Evolutionary conservation across 1,139 yeast species (phyloP).

Genomic region (Taphrina deformans): DNA sequence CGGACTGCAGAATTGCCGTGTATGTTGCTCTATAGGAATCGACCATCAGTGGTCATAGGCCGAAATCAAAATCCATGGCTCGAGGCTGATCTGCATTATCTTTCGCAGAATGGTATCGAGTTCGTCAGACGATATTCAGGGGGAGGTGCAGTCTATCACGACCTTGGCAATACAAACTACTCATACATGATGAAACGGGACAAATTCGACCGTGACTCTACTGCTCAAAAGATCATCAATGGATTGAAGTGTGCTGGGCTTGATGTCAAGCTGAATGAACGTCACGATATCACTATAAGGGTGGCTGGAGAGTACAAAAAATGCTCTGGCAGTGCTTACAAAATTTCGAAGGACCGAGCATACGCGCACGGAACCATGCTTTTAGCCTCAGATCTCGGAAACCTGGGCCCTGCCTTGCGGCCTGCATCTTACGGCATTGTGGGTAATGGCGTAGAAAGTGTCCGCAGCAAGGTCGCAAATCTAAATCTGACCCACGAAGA

Average conservation of each 20-base stretch:
- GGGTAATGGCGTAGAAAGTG: slow-evolving; percentile 71
- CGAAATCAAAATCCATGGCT: slow-evolving; percentile 95
- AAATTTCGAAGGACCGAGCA: slow-evolving; percentile 75
- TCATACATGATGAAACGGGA: slow-evolving; percentile 72
- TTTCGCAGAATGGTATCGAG: slow-evolving; percentile 60
- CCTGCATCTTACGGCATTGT: slow-evolving; percentile 52
- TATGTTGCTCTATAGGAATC: slow-evolving; percentile 69
- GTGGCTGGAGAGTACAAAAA: slow-evolving; percentile 50
- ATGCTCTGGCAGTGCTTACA: slow-evolving; percentile 88
- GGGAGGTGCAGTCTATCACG: slow-evolving; percentile 98
- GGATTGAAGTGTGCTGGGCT: slow-evolving; percentile 51
- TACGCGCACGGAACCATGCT: slow-evolving; percentile 98
- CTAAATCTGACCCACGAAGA: slow-evolving; percentile 52
- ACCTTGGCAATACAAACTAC: slow-evolving; percentile 84
- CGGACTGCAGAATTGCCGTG: slow-evolving; percentile 49
- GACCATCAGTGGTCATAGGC: slow-evolving; percentile 89
- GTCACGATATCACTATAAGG: slow-evolving; percentile 73
- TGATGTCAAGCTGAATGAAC: slow-evolving; percentile 55
- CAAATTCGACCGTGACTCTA: slow-evolving; percentile 64
- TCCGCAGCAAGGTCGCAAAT: slow-evolving; percentile 73
- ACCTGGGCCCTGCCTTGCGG: slow-evolving; percentile 59
- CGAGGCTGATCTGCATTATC: slow-evolving; percentile 68
- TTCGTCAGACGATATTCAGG: slow-evolving; percentile 80
- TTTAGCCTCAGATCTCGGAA: slow-evolving; percentile 61
- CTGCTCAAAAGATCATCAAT: slow-evolving; percentile 57